A percentile compares a stretch with the other conserved stretches of the same genome.
These are phyloP conservation scores for Castanea sativa DNA, from an alignment of 306 rosid genomes.

Conservation along the genomic window DNA sequence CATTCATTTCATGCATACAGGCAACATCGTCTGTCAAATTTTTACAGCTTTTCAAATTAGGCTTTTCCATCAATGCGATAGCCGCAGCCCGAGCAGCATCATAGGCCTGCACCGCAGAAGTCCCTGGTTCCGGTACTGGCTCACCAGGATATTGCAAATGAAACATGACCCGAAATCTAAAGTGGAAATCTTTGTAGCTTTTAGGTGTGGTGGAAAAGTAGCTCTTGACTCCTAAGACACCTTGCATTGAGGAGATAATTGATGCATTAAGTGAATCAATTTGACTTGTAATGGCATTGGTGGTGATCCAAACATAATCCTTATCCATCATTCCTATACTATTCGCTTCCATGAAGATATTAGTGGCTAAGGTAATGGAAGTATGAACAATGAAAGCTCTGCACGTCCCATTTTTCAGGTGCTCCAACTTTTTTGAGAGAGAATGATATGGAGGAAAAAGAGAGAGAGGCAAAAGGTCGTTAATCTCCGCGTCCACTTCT, in stretches of 20 bases:
- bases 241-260: background rate
- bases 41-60: background rate
- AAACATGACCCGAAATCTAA: background rate
- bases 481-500: background rate
- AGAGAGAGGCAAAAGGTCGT: background rate
- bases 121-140: background rate
- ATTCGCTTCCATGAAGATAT: background rate
- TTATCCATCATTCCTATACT: background rate
- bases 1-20: background rate
- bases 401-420: background rate
- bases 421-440: background rate
- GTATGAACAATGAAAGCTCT: constrained; percentile 21
- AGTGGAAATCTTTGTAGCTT: background rate
- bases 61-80: background rate
- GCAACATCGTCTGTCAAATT: no score
- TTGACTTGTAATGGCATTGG: background rate
- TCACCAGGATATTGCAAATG: background rate
- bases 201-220: background rate
- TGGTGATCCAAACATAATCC: constrained; percentile 4
- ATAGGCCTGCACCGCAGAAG: background rate
- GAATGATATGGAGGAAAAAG: background rate
- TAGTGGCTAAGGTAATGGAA: background rate
- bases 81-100: constrained; percentile 3
- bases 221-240: background rate
- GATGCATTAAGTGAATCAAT: background rate